phyloP scores from a whole-genome alignment of 148 eudicot genomes.

The Camellia sinensis region DNA sequence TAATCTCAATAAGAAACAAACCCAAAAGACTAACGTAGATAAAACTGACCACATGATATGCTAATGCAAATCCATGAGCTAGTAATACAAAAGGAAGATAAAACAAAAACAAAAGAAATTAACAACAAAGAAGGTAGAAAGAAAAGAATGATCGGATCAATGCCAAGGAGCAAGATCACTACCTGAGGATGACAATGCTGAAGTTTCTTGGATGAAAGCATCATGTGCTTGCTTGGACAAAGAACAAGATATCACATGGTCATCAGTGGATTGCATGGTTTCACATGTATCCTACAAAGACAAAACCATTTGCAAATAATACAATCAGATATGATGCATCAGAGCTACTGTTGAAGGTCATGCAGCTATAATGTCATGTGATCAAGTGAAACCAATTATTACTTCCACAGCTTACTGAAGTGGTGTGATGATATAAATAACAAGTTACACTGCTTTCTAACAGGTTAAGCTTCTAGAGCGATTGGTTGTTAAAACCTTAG shows the following conservation, averaged over 20 bases:
- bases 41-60: too few species aligned
- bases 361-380: neutral
- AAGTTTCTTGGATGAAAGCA: slow-evolving; percentile 23
- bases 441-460: neutral
- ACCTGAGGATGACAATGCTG: slow-evolving; percentile 27
- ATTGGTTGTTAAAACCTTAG: neutral
- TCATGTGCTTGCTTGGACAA: slow-evolving; percentile 20
- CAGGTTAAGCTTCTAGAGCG: neutral
- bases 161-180: neutral
- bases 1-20: too few species aligned
- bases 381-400: neutral
- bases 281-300: slow-evolving; percentile 33
- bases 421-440: neutral
- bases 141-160: slow-evolving; percentile 5
- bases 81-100: neutral
- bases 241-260: slow-evolving; percentile 26
- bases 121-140: neutral
- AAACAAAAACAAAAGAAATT: neutral
- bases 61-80: too few species aligned
- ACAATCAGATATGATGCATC: neutral
- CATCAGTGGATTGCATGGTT: slow-evolving; percentile 20
- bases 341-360: neutral
- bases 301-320: slow-evolving; percentile 10
- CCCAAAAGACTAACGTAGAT: too few species aligned
- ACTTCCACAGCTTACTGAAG: neutral